Evolutionary conservation across 257 asterid genomes (phyloP), one percentile per base, ranked within the genome.

Genomic region (Hygrophila difformis): DNA sequence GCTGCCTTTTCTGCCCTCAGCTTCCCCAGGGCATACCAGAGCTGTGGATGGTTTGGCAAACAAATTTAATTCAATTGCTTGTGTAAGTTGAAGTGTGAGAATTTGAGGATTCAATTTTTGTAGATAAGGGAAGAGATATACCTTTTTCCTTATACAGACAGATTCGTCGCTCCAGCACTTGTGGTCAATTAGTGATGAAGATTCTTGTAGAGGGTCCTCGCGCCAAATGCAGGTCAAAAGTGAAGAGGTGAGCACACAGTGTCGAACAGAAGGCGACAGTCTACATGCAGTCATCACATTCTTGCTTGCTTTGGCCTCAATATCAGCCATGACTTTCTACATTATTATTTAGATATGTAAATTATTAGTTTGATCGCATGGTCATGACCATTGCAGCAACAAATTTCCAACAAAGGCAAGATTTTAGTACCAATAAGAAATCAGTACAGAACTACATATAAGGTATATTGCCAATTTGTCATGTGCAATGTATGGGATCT

Each of bases 21-120:
- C 69, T 89, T 89, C 41, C 98, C 98, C 72, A 89, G 42, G 12
- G 98, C 98, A 48, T 85, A 89, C 98, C 96, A 89, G 1, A 89
- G 79, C 98, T 89, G 78, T 36, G 17, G 33, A 57, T 34, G 15
- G 12, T 2, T 12, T 44, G 8, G 47, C 12, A 12, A 4, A 12
- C 14, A 16, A 18, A 9, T 28, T 18, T 15, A 18, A 14, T 6
- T 1, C 29, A 18, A 26, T 0, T 26, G 31, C 31, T 8, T 26
- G 7, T 3, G 8, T 26, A 8, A 3, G 31, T 37, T 18, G 5
- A 6, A 11, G 28, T n/a, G n/a, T n/a, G n/a, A n/a, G n/a, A n/a
- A n/a, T n/a, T n/a, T n/a, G n/a, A n/a, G n/a, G n/a, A n/a, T n/a
- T n/a, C n/a, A n/a, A n/a, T n/a, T n/a, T n/a, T n/a, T n/a, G n/a